Percentiles rank a stretch among this genome's conserved stretches.
Conservation (phyloP, 768 basidiomycete genomes). For the Clitopilus passeckerianus region DNA sequence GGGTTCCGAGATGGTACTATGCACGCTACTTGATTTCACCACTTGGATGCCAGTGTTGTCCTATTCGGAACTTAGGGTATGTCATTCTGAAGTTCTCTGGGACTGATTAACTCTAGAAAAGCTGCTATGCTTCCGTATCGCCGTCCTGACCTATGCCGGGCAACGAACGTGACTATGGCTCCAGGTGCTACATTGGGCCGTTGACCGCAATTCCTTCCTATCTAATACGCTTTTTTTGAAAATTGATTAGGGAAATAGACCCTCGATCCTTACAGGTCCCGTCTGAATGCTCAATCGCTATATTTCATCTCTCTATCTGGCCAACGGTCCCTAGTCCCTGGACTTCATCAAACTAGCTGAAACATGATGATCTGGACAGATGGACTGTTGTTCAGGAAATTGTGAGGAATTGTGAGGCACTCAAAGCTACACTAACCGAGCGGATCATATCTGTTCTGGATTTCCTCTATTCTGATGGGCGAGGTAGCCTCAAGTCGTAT, state of each 20-base stretch:
- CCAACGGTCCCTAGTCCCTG: background rate
- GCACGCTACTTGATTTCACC: background rate
- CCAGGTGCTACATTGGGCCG: background rate
- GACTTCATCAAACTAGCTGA: background rate
- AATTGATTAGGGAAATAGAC: background rate
- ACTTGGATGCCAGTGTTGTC: background rate
- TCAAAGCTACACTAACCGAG: background rate
- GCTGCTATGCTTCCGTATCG: background rate
- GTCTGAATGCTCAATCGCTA: background rate
- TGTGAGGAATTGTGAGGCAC: background rate
- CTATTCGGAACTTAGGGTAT: background rate
- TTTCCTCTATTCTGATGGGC: constrained; percentile 4
- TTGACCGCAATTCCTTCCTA: background rate
- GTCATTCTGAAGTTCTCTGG: background rate
- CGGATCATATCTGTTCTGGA: constrained; percentile 4
- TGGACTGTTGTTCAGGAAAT: background rate
- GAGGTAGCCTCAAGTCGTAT: background rate
- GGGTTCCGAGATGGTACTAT: background rate
- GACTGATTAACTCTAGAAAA: background rate
- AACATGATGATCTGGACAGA: background rate
- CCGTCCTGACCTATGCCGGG: background rate
- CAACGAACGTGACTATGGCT: background rate
- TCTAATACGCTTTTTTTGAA: background rate
- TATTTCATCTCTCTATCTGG: background rate
- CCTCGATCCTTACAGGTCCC: background rate